Base-by-base conservation (phyloP, 2,329 filamentous ascomycete genomes). In the Bimuria novae-zelandiae region DNA sequence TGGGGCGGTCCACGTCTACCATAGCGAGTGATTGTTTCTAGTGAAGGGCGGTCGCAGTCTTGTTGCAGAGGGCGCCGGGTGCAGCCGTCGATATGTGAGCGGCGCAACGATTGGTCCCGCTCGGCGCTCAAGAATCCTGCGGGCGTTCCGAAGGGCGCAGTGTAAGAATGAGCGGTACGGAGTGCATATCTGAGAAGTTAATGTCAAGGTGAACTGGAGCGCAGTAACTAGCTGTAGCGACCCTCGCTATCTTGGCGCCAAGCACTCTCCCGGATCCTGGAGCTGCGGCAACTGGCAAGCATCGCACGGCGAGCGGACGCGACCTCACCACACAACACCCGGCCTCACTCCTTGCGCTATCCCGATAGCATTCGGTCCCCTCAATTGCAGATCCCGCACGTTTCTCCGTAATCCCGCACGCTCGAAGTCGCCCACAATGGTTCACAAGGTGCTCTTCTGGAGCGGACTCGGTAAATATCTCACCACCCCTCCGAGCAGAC, bases 401-500 rank as follows among this genome's bases (percentile, higher is more conserved):
- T 40, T 40, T 33, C 19, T 52, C 46, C 42, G 12, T 47, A 48
- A 23, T 58, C 46, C 35, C 35, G 53, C 42, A 40, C 51, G n/a
- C 43, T 43, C 22, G 33, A 42, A 25, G 29, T 32, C 35, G 45
- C 40, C 39, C 69, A 74, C 61, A 62, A 80, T 81, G 77, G 78
- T 80, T 56, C 75, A 77, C 74, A 81, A 81, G 69, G 81, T 92
- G 75, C 79, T 91, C 75, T 92, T 93, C 82, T 93, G 89, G 89
- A 82, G 84, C 77, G 89, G 89, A 82, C 96, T 97, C 85, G 93
- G 93, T 97, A 86, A 71, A 83, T 80, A 55, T 60, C 56, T 58
- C 58, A 50, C 57, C 51, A 49, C 54, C 53, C 49, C 29, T 43
- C 43, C 42, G 42, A 30, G n/a, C 48, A 45, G 23, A 35, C 49